Percentiles rank a stretch among this genome's conserved stretches.
Conservation (phyloP, 495 filamentous ascomycete genomes). For the Tuber aestivum region DNA sequence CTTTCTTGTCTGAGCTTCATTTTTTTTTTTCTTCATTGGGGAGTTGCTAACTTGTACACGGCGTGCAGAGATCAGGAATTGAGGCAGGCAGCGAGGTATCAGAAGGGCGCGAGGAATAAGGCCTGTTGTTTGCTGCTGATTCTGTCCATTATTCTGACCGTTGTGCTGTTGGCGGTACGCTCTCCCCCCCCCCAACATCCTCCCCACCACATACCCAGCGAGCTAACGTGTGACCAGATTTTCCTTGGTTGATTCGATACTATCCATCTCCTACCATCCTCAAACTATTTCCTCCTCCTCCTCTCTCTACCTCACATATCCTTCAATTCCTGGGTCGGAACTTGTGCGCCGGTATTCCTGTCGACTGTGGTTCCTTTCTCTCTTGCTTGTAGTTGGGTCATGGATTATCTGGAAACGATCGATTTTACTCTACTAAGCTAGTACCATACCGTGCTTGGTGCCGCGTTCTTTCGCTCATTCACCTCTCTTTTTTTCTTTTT, state of each 20-base stretch:
- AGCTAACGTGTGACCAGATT: conserved; percentile 22
- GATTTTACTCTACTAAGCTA: neutral
- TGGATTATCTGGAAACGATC: neutral
- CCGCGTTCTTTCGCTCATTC: neutral
- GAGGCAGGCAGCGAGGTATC: conserved; percentile 73
- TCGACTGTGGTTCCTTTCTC: neutral
- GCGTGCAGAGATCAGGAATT: conserved; percentile 61
- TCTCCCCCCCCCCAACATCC: conserved; percentile 46
- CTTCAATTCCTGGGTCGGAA: neutral
- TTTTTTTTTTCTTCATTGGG: neutral
- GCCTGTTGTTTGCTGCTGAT: conserved; percentile 90
- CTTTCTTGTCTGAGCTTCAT: neutral
- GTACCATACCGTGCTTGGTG: neutral
- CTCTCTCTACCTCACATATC: neutral
- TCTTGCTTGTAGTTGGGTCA: neutral
- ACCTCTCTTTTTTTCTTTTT: neutral
- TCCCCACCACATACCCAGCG: neutral
- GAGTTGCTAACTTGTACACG: conserved; percentile 6
- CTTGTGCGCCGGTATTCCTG: neutral
- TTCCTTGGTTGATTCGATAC: conserved; percentile 27
- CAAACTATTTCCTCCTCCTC: neutral
- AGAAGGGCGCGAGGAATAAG: conserved; percentile 87
- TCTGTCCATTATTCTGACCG: conserved; percentile 74
- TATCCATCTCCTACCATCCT: neutral
- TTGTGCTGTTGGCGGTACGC: conserved; percentile 75